Conservation (phyloP, 805 yeast genomes). For the Candida fluviatilis region DNA sequence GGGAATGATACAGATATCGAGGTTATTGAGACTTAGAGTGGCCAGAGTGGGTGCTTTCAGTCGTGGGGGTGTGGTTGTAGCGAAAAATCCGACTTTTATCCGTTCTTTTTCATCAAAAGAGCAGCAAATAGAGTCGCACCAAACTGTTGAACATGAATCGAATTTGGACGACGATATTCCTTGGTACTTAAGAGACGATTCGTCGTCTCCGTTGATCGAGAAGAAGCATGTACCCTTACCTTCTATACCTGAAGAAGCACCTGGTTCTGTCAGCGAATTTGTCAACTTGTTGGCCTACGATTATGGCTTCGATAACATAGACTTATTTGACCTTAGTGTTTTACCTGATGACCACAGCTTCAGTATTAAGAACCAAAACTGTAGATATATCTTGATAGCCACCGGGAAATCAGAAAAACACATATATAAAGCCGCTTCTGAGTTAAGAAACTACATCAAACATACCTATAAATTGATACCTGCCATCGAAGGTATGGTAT, state of each 20-base stretch:
- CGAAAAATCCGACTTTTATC: not conserved
- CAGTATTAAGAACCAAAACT: conserved; percentile 22
- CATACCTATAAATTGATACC: conserved; percentile 39
- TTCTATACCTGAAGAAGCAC: conserved; percentile 54
- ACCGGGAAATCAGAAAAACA: conserved; percentile 79
- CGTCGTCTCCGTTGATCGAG: conserved; percentile 26
- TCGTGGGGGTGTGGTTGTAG: not conserved
- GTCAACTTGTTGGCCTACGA: conserved; percentile 48
- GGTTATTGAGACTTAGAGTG: not conserved
- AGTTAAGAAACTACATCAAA: conserved; percentile 57
- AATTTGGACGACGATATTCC: conserved; percentile 29
- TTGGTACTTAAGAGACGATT: conserved; percentile 57
- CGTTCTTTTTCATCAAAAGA: not conserved
- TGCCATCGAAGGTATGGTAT: conserved; percentile 66
- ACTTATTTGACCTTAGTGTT: conserved; percentile 59
- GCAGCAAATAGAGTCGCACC: no score
- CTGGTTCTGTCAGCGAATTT: conserved; percentile 44
- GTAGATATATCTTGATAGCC: conserved; percentile 46
- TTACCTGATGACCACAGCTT: conserved; percentile 28
- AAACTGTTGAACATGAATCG: not conserved
- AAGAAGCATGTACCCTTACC: conserved; percentile 40
- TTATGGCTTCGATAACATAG: conserved; percentile 62
- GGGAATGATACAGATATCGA: not conserved
- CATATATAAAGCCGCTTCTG: conserved; percentile 62
- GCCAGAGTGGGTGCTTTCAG: not conserved